Percentiles rank a stretch among this genome's conserved stretches.
Conservation (phyloP, 2,329 filamentous ascomycete genomes). For the Didymella pomorum region DNA sequence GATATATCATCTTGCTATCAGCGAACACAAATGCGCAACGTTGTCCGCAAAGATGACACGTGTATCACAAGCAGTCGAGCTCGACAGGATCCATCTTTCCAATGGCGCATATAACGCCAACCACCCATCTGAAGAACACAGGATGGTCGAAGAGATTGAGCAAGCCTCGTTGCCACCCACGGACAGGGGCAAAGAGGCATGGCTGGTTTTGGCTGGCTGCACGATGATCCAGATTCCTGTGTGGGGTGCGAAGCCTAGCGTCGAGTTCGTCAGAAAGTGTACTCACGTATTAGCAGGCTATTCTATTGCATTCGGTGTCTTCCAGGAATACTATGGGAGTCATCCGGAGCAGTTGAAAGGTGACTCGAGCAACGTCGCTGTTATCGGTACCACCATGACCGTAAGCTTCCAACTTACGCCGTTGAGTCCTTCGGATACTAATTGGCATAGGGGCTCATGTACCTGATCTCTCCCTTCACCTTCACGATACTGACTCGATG, state of each 20-base stretch:
- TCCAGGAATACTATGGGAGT: constrained; percentile 33
- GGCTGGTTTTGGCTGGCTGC: constrained; percentile 35
- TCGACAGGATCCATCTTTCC: neutral
- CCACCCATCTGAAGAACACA: constrained; percentile 8
- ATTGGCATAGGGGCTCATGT: constrained; percentile 52
- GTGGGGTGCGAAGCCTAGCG: constrained; percentile 26
- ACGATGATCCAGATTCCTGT: constrained; percentile 35
- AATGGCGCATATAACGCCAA: neutral
- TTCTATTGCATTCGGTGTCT: constrained; percentile 32
- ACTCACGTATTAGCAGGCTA: constrained; percentile 27
- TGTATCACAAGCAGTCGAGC: constrained; percentile 4
- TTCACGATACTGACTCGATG: constrained; percentile 45
- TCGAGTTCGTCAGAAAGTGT: neutral
- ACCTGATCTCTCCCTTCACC: constrained; percentile 52
- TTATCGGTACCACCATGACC: constrained; percentile 32
- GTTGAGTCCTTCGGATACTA: neutral
- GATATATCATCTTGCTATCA: neutral
- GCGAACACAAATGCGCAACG: neutral
- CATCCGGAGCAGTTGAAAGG: constrained; percentile 22
- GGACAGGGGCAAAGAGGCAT: constrained; percentile 32
- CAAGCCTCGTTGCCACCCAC: constrained; percentile 24
- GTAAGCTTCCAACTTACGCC: constrained; percentile 17
- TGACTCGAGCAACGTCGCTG: constrained; percentile 23
- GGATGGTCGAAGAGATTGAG: constrained; percentile 25
- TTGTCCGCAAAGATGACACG: neutral